phyloP scores from a whole-genome alignment of 2,329 filamentous ascomycete genomes.

The Cercospora canescens region DNA sequence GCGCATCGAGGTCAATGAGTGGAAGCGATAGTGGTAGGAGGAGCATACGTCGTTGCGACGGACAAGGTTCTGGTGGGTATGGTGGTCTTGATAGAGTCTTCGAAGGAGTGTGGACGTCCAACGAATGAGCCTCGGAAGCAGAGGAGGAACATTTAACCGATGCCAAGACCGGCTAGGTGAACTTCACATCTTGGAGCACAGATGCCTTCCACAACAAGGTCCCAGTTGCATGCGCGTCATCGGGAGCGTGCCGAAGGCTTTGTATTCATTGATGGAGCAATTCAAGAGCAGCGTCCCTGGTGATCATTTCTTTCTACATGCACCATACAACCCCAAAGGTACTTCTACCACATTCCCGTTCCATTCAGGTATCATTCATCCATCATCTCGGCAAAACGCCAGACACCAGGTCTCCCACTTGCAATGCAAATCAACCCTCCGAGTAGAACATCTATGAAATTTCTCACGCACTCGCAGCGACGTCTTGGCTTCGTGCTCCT shows the following conservation, averaged over 20 bases:
- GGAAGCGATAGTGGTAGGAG: too few relatives aligned
- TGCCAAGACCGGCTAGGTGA: not conserved
- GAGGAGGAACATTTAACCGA: not conserved
- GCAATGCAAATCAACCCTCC: not conserved
- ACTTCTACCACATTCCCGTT: not conserved
- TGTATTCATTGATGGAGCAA: not conserved
- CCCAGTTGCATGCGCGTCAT: too few relatives aligned
- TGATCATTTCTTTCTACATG: not conserved
- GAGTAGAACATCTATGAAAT: not conserved
- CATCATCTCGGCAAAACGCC: not conserved
- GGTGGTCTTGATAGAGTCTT: not conserved
- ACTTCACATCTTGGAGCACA: too few relatives aligned
- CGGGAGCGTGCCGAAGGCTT: too few relatives aligned
- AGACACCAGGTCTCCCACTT: not conserved
- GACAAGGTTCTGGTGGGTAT: too few relatives aligned
- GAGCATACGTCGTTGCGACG: too few relatives aligned
- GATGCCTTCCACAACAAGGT: too few relatives aligned
- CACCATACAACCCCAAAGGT: not conserved
- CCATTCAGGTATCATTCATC: not conserved
- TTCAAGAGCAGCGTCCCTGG: not conserved
- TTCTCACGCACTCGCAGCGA: conserved; percentile 25
- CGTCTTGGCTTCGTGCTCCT: conserved; percentile 16
- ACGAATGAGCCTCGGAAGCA: not conserved
- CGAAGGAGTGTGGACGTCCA: not conserved
- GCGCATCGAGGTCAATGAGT: too few relatives aligned